Conservation (phyloP, 129 eudicot species). For the Chrysanthemum lavandulifolium region DNA sequence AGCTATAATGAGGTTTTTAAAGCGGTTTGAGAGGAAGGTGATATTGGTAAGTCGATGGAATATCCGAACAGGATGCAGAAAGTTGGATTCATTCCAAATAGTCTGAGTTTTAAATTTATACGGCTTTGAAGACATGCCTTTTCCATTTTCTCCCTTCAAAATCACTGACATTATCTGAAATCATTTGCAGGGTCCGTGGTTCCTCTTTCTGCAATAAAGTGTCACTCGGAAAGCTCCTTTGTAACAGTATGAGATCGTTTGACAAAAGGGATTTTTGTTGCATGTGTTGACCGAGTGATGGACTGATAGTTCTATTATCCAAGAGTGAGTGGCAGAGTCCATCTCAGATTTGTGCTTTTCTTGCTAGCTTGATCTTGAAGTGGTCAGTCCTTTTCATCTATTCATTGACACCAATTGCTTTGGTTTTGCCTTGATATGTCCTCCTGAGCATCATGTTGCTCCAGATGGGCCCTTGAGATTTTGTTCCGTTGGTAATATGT, state of each 20-base stretch:
- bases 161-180: background rate
- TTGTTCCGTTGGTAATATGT: no score
- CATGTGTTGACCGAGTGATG: background rate
- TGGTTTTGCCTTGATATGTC: no score
- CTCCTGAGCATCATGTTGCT: no score
- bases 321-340: background rate
- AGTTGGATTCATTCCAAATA: slow-evolving; percentile 59
- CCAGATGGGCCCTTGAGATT: no score
- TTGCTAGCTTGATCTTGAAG: background rate
- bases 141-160: background rate
- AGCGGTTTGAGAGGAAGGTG: slow-evolving; percentile 49
- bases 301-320: no score
- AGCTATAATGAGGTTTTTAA: slow-evolving; percentile 61
- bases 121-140: background rate
- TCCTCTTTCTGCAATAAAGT: background rate
- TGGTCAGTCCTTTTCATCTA: slow-evolving; percentile 3
- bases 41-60: slow-evolving; percentile 42
- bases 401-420: background rate
- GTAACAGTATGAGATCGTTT: background rate
- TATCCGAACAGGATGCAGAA: slow-evolving; percentile 66
- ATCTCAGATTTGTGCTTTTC: slow-evolving; percentile 5
- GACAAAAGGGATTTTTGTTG: background rate
- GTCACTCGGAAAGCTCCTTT: background rate
- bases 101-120: slow-evolving; percentile 34
- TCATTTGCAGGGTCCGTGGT: background rate